A percentile compares a stretch with the other conserved stretches of the same genome.
Evolutionary conservation across 768 basidiomycete species (phyloP).

Genomic region (Kwoniella sp.): DNA sequence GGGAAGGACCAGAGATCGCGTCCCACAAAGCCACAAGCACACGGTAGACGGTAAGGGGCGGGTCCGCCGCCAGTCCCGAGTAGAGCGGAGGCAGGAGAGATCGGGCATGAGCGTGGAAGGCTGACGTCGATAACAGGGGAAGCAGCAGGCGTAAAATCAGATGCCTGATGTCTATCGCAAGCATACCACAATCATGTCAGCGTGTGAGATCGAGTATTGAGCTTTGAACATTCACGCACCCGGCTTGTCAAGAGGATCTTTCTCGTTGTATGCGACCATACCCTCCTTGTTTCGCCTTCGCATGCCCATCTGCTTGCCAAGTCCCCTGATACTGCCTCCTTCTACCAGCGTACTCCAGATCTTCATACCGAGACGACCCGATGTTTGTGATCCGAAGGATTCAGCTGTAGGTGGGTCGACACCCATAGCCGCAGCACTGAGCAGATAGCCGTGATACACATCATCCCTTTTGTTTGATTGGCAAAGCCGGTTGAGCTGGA

Average conservation of each 20-base stretch:
- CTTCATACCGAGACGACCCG: constrained; percentile 27
- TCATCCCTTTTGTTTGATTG: constrained; percentile 45
- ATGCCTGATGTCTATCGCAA: constrained; percentile 42
- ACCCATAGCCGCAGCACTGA: constrained; percentile 35
- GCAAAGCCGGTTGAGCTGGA: constrained; percentile 42
- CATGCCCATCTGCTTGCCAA: constrained; percentile 46
- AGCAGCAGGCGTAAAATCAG: constrained; percentile 34
- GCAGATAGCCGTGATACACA: constrained; percentile 33
- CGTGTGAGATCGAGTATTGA: background rate
- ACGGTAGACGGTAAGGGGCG: constrained; percentile 41
- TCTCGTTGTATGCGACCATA: constrained; percentile 31
- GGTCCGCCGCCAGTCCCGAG: constrained; percentile 38
- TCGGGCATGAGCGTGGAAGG: constrained; percentile 40
- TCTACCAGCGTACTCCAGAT: constrained; percentile 40
- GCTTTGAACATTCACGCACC: constrained; percentile 27
- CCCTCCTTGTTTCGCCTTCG: constrained; percentile 40
- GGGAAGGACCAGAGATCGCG: constrained; percentile 29
- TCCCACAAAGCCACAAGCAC: constrained; percentile 39
- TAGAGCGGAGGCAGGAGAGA: constrained; percentile 38
- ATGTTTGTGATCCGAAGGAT: constrained; percentile 9
- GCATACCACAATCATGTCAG: background rate
- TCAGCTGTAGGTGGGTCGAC: constrained; percentile 31
- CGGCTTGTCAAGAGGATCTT: constrained; percentile 45
- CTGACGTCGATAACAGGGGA: constrained; percentile 35
- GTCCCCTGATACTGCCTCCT: constrained; percentile 37